phyloP scores from a whole-genome alignment of 2,329 filamentous ascomycete species.

The Ceratocystis cubensis region DNA sequence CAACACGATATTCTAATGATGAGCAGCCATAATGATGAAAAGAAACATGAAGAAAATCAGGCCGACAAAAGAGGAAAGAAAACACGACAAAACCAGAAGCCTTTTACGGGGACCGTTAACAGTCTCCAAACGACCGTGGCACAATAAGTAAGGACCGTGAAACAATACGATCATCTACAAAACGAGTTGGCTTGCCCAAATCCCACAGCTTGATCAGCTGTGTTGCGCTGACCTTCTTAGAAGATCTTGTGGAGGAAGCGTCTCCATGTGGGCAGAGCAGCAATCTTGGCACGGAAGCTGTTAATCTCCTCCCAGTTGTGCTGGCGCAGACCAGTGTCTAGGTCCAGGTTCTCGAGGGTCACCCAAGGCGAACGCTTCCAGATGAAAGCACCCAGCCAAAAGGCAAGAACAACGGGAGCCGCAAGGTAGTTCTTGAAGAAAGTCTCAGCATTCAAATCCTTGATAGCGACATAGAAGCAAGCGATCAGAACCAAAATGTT shows the following conservation, averaged over 20 bases:
- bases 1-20: constrained; percentile 9
- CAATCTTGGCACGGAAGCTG: constrained; percentile 38
- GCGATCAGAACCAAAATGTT: constrained; percentile 42
- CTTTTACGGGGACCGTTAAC: background rate
- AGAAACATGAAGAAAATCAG: background rate
- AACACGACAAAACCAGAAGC: constrained; percentile 9
- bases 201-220: background rate
- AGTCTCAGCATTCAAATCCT: constrained; percentile 33
- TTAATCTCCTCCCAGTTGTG: constrained; percentile 54
- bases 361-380: constrained; percentile 56
- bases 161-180: background rate
- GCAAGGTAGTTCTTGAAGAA: constrained; percentile 46
- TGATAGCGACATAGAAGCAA: constrained; percentile 40
- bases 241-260: constrained; percentile 31
- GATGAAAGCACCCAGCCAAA: constrained; percentile 44
- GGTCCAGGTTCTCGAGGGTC: constrained; percentile 47
- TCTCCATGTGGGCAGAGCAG: constrained; percentile 41
- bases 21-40: background rate
- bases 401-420: constrained; percentile 39
- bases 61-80: background rate
- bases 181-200: background rate
- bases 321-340: constrained; percentile 52
- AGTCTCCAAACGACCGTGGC: background rate
- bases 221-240: constrained; percentile 23
- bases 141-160: background rate